Evolutionary conservation across 2,329 filamentous ascomycete genomes (phyloP).

Genomic region (Zelopaecilomyces penicillatus): DNA sequence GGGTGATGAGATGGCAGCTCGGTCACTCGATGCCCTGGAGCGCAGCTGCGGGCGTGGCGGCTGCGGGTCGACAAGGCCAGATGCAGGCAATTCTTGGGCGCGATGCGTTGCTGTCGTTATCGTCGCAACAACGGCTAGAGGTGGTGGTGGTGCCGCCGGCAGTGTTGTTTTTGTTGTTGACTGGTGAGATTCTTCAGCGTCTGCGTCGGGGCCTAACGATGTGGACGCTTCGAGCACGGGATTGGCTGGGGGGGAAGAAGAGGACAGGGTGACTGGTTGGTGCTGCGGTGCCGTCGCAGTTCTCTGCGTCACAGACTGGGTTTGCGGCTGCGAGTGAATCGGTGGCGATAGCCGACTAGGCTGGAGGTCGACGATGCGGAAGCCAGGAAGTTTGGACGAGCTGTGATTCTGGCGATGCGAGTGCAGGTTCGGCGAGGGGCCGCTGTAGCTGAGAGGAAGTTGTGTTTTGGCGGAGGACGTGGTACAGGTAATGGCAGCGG

Average conservation of each 20-base stretch:
- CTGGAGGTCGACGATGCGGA: constrained; percentile 42
- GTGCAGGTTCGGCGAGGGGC: constrained; percentile 23
- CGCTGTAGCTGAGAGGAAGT: constrained; percentile 1
- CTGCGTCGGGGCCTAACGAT: neutral
- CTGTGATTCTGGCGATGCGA: constrained; percentile 45
- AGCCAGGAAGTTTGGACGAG: constrained; percentile 47
- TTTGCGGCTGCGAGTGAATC: constrained; percentile 14
- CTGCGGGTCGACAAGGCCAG: constrained; percentile 1
- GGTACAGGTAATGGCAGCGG: constrained; percentile 9
- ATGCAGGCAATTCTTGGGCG: constrained; percentile 1
- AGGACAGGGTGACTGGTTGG: neutral
- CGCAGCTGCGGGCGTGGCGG: constrained; percentile 6
- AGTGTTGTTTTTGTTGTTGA: neutral
- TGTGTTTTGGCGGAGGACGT: constrained; percentile 6
- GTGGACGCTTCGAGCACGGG: constrained; percentile 4
- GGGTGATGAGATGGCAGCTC: constrained; percentile 6
- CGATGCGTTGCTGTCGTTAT: constrained; percentile 5
- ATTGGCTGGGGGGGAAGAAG: neutral
- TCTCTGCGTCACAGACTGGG: constrained; percentile 6
- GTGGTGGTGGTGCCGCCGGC: constrained; percentile 1
- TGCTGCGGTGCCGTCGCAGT: constrained; percentile 2
- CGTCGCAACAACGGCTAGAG: neutral
- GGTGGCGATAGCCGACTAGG: constrained; percentile 12
- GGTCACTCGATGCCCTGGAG: constrained; percentile 10
- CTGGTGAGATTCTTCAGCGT: neutral